Evolutionary conservation across 345 rosid species (phyloP), one percentile per base, ranked within the genome.

Genomic region (Citrus inodora): DNA sequence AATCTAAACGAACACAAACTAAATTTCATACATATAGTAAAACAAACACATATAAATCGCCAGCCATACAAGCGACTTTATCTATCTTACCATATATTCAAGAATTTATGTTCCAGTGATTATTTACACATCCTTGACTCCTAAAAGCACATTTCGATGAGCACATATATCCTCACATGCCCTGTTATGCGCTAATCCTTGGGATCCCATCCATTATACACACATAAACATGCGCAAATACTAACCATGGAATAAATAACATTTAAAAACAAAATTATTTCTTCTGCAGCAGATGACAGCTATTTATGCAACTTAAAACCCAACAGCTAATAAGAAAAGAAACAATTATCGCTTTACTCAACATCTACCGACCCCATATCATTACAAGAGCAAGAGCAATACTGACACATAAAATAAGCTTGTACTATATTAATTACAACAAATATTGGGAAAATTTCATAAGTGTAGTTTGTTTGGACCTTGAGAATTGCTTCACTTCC

Each of bases 401-500:
- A 19, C 21, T 17, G 58, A 17, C 58, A 51, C 56, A 16, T 16
- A 70, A 14, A 46, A 67, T 37, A 67, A 13, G 9, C 8, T 67
- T 69, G 72, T 24, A 1, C 72, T 25, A 38, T 13, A 24, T 38
- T 68, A 1, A 65, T 35, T 17, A 46, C 16, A 53, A 53, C 17
- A 40, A 67, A 38, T 55, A 9, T 65, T 65, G 66, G 27, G 70
- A 64, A 60, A 71, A 51, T 25, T 68, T 38, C 51, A 22, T 72
- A 30, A 59, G 56, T 37, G 32, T 71, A 35, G 42, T 59, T 53
- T 56, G 21, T 14, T 67, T 63, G 2, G 5, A 90, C 98, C 83
- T 86, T 82, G 70, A 85, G 67, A 70, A 94, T 89, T 46, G 93
- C 91, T 83, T 92, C 90, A 37, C 80, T 69, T 81, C 98, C 99